These are phyloP conservation scores for Astrocystis sublimbata DNA, from an alignment of 495 filamentous ascomycete species.

Conservation along the genomic window DNA sequence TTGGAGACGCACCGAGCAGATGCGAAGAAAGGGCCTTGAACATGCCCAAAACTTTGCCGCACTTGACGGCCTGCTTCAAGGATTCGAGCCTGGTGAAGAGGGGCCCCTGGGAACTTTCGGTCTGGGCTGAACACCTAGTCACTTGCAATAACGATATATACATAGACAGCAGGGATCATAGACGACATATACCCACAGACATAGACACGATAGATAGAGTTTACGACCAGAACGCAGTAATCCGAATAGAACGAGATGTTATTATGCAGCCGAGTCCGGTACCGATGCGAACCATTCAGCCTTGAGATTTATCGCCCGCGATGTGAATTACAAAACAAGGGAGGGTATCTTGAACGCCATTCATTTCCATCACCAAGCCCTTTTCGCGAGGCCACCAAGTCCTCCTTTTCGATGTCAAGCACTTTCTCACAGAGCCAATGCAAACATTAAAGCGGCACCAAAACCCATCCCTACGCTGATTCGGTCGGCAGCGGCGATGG, in stretches of 20 bases:
- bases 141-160: not conserved
- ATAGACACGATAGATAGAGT: slow-evolving; percentile 7
- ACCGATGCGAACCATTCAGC: not conserved
- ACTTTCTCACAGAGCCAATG: slow-evolving; percentile 33
- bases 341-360: not conserved
- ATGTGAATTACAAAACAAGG: not conserved
- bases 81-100: slow-evolving; percentile 51
- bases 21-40: slow-evolving; percentile 50
- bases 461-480: slow-evolving; percentile 25
- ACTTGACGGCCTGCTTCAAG: slow-evolving; percentile 48
- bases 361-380: not conserved
- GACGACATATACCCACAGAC: slow-evolving; percentile 7
- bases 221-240: not conserved
- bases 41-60: slow-evolving; percentile 52
- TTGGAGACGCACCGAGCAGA: slow-evolving; percentile 48
- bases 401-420: not conserved
- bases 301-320: not conserved
- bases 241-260: not conserved
- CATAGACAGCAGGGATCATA: not conserved
- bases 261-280: not conserved
- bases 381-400: not conserved
- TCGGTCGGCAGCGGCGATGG: slow-evolving; percentile 23
- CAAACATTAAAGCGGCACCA: slow-evolving; percentile 30
- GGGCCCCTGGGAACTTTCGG: slow-evolving; percentile 51
- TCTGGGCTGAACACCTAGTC: slow-evolving; percentile 35